Evolutionary conservation across 2,329 filamentous ascomycete genomes (phyloP), one percentile per base, ranked within the genome.

Genomic region (Furcasterigmium sp.): DNA sequence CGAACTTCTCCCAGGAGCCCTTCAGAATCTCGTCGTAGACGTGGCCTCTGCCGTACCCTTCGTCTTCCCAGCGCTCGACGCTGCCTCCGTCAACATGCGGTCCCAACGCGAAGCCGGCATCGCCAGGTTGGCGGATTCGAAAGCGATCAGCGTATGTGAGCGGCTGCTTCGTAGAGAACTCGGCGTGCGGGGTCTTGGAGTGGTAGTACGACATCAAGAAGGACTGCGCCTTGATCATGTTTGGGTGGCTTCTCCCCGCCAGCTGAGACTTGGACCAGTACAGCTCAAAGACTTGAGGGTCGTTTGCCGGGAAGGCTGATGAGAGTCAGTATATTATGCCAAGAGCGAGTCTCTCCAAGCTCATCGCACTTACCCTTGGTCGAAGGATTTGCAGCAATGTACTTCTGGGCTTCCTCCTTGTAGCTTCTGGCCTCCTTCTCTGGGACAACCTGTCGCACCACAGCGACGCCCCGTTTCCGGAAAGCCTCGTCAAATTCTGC

Each of bases 1-100:
- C 87, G 56, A 88, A 91, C 3, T 74, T 61, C 50, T 94, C 87
- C 89, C 90, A 95, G 1, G 72, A 63, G 0, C 91, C 91, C 17
- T 76, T 63, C 44, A 89, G 84, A 8, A 96, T 75, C 17, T 73
- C 65, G 46, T 85, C 76, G 61, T 95, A 96, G 3, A 91, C 85
- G 3, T 72, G 68, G 11, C 82, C 75, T 2, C 57, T 65, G 0
- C 82, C 80, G 51, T 90, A 91, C 1, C 85, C 85, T 1, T 76
- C 64, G 23, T 69, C 69, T 58, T 89, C 85, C 85, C 86, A 90
- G 3, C 85, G 73, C 63, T 90, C 85, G 2, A 87, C 76, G 41
- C 82, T 85, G 18, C 85, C 85, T 13, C 84, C 84, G 53, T 90
- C 85, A 2, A 84, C 70, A 56, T 90, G 85, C 1, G 85, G 84